Conservation (phyloP, 2,329 filamentous ascomycete species). For the Penicillium sp. region DNA sequence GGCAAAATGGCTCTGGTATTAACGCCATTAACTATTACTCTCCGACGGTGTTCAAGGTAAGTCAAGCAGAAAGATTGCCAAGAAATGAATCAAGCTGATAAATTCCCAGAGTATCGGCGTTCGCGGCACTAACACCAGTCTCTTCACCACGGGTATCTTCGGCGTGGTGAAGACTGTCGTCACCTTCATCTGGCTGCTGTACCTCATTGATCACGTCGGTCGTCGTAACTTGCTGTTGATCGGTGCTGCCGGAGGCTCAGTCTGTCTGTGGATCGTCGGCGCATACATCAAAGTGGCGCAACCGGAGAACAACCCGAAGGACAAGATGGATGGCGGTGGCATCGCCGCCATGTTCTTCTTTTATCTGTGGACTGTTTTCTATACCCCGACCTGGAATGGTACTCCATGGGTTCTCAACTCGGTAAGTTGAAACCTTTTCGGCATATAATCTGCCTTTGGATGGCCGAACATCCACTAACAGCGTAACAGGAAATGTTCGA, state of each 20-base stretch:
- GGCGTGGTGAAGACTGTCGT: slow-evolving; percentile 67
- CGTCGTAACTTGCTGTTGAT: slow-evolving; percentile 59
- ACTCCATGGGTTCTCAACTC: slow-evolving; percentile 71
- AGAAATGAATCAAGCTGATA: slow-evolving; percentile 3
- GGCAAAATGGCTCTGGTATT: slow-evolving; percentile 71
- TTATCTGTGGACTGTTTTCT: slow-evolving; percentile 69
- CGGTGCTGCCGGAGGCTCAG: slow-evolving; percentile 57
- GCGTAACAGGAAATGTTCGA: slow-evolving; percentile 59
- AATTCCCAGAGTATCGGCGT: slow-evolving; percentile 51
- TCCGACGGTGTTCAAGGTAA: slow-evolving; percentile 58
- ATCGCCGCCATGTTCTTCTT: slow-evolving; percentile 57
- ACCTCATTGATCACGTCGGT: slow-evolving; percentile 60
- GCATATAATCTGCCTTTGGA: too few relatives aligned
- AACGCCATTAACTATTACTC: slow-evolving; percentile 74
- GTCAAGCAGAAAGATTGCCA: too few relatives aligned
- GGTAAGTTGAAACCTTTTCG: slow-evolving; percentile 25
- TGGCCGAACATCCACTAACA: background rate
- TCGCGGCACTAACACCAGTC: slow-evolving; percentile 52
- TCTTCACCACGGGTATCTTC: slow-evolving; percentile 68
- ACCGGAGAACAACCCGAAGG: slow-evolving; percentile 21
- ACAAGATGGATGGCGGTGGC: slow-evolving; percentile 27
- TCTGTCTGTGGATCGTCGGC: slow-evolving; percentile 37
- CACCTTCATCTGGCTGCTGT: slow-evolving; percentile 64
- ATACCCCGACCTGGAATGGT: slow-evolving; percentile 67
- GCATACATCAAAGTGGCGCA: slow-evolving; percentile 36